Evolutionary conservation across 148 eudicot species (phyloP), one percentile per base, ranked within the genome.

Genomic region (Silene conica): DNA sequence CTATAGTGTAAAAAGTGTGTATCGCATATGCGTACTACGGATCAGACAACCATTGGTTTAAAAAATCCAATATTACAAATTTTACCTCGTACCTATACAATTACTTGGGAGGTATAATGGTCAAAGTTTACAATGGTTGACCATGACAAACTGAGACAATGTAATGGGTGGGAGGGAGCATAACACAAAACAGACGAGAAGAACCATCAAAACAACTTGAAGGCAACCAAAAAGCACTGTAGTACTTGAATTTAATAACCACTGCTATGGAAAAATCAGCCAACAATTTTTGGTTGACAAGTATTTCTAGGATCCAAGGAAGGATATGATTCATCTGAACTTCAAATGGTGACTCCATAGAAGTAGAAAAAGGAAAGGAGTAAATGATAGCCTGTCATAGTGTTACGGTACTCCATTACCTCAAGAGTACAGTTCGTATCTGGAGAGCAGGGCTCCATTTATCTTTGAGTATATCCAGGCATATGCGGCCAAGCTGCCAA

Each of bases 391-490:
- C 15, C 15, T 48, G 0, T 3, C 54, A 48, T 12, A 48, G 3
- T 48, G 54, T 11, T 48, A 0, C 54, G 1, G 16, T 48, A 14
- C 15, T 48, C 13, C 13, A 48, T 48, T 48, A 48, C 54, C 54
- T 48, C 54, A 48, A 48, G 63, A 96, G 94, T 74, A 96, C 99
- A 45, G 99, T 96, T 69, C 96, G 89, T 65, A 96, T 96, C 84
- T 96, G 96, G 71, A 92, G 99, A 82, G 99, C 97, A 75, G 99
- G 99, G 82, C 99, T 96, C 94, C 99, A 96, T 76, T 96, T 96
- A 87, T 96, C 99, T 75, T 96, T 96, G 54, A 92, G 89, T 77
- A 96, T 92, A 84, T 92, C 97, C 70, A 96, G 94, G 87, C 99
- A 96, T 80, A 96, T 96, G 80, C 99, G 88, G 69, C 99, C 99